Percentiles rank a stretch among this genome's conserved stretches.
phyloP scores from a whole-genome alignment of 345 rosid species.

The Alliaria petiolata region DNA sequence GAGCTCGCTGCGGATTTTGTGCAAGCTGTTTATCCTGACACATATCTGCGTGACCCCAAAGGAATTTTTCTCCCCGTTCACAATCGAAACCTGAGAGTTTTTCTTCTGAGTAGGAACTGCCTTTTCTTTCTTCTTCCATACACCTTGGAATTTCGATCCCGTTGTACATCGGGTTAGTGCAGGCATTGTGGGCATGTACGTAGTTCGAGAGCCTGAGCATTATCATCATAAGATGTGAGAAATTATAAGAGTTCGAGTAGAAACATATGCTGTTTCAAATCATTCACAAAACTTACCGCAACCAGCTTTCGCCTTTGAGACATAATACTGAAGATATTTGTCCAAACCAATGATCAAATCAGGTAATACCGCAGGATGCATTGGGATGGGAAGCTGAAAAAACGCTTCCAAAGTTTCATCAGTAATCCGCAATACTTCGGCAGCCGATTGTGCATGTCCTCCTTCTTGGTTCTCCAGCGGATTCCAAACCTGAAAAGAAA shows the following conservation, averaged over 20 bases:
- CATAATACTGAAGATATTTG: conserved; percentile 83
- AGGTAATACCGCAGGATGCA: conserved; percentile 89
- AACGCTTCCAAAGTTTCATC: conserved; percentile 86
- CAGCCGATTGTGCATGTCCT: conserved; percentile 77
- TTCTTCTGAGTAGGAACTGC: conserved; percentile 56
- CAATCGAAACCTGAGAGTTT: conserved; percentile 67
- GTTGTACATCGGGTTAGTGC: conserved; percentile 80
- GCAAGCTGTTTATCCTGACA: conserved; percentile 75
- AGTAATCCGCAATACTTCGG: conserved; percentile 68
- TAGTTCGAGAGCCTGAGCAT: conserved; percentile 61
- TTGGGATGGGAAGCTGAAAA: conserved; percentile 92
- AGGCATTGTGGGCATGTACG: conserved; percentile 90
- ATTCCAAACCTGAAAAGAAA: conserved; percentile 65
- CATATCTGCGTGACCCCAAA: conserved; percentile 76
- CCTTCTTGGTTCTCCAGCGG: conserved; percentile 62
- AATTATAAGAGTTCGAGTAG: conserved; percentile 8
- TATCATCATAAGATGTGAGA: conserved; percentile 32
- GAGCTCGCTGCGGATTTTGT: conserved; percentile 67
- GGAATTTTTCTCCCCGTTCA: conserved; percentile 59
- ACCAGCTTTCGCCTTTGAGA: conserved; percentile 81
- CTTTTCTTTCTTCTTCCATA: conserved; percentile 95
- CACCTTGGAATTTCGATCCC: conserved; percentile 85
- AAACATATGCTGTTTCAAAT: neutral
- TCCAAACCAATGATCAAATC: conserved; percentile 85
- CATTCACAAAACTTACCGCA: conserved; percentile 57